Evolutionary conservation across 352 stramenopile species (phyloP).

Genomic region (Globisporangium orthogonon): DNA sequence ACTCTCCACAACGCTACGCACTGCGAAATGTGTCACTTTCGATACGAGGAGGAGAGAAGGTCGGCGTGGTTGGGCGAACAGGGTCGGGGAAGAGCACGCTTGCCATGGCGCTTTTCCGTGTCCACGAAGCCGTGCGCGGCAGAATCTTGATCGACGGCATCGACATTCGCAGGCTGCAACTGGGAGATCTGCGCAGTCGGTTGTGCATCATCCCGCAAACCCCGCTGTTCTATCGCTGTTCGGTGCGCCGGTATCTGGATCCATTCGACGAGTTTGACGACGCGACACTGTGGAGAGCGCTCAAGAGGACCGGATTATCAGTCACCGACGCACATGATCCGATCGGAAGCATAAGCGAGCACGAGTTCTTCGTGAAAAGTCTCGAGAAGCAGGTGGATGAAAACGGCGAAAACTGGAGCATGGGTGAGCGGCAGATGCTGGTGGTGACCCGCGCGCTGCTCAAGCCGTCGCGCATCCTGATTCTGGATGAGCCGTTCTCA

Average conservation of each 20-base stretch:
- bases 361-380: slow-evolving; percentile 4
- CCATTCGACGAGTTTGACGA: slow-evolving; percentile 82
- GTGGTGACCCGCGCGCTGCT: slow-evolving; percentile 86
- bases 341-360: too few species aligned
- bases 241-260: slow-evolving; percentile 90
- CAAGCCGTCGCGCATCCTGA: slow-evolving; percentile 71
- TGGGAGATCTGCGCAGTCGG: slow-evolving; percentile 28
- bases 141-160: slow-evolving; percentile 87
- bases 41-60: slow-evolving; percentile 1
- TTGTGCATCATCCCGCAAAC: slow-evolving; percentile 82
- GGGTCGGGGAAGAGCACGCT: slow-evolving; percentile 54
- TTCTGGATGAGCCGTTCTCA: slow-evolving; percentile 87
- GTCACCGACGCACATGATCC: too few species aligned
- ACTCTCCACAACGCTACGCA: background rate
- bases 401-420: slow-evolving; percentile 81
- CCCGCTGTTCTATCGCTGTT: slow-evolving; percentile 90
- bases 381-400: slow-evolving; percentile 35
- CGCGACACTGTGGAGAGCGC: slow-evolving; percentile 31
- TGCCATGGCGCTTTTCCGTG: slow-evolving; percentile 47
- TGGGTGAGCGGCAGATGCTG: slow-evolving; percentile 89
- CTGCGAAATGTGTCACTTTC: slow-evolving; percentile 3
- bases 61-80: slow-evolving; percentile 13
- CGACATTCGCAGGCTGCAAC: slow-evolving; percentile 42
- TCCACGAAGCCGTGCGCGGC: slow-evolving; percentile 34
- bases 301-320: slow-evolving; percentile 30